Conservation (phyloP, 306 rosid species). For the Prunus fruticosa region DNA sequence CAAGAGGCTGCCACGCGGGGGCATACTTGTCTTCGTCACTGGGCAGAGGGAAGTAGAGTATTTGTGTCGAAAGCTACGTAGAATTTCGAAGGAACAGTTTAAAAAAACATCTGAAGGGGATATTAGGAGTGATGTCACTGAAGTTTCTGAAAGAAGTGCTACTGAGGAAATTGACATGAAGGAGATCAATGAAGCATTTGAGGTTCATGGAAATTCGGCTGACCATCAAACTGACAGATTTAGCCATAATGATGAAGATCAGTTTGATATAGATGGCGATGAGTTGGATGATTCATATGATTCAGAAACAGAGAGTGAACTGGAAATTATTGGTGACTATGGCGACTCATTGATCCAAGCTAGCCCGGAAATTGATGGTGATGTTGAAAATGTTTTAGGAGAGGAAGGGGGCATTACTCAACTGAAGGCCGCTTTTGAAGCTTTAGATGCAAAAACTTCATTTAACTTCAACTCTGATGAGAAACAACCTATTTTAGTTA, state of each 20-base stretch:
- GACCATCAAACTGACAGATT: slow-evolving; percentile 55
- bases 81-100: slow-evolving; percentile 57
- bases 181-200: slow-evolving; percentile 82
- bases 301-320: slow-evolving; percentile 72
- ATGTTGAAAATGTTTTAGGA: slow-evolving; percentile 40
- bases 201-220: slow-evolving; percentile 38
- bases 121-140: slow-evolving; percentile 28
- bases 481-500: slow-evolving; percentile 24
- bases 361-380: slow-evolving; percentile 36
- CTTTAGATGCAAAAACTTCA: slow-evolving; percentile 43
- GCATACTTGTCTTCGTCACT: slow-evolving; percentile 83
- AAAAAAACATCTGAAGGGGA: slow-evolving; percentile 37
- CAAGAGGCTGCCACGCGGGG: slow-evolving; percentile 86
- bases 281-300: slow-evolving; percentile 51
- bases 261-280: slow-evolving; percentile 29
- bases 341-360: slow-evolving; percentile 18
- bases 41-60: slow-evolving; percentile 86
- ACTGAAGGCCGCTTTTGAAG: slow-evolving; percentile 76
- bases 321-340: slow-evolving; percentile 49
- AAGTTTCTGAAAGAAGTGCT: slow-evolving; percentile 34
- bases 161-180: slow-evolving; percentile 47
- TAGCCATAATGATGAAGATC: slow-evolving; percentile 63
- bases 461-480: slow-evolving; percentile 29
- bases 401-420: slow-evolving; percentile 53
- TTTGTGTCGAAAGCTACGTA: slow-evolving; percentile 70